A percentile compares a stretch with the other conserved stretches of the same genome.
These are phyloP conservation scores for Debaryomyces psychrophilus DNA, from an alignment of 1,139 yeast genomes.

Conservation along the genomic window DNA sequence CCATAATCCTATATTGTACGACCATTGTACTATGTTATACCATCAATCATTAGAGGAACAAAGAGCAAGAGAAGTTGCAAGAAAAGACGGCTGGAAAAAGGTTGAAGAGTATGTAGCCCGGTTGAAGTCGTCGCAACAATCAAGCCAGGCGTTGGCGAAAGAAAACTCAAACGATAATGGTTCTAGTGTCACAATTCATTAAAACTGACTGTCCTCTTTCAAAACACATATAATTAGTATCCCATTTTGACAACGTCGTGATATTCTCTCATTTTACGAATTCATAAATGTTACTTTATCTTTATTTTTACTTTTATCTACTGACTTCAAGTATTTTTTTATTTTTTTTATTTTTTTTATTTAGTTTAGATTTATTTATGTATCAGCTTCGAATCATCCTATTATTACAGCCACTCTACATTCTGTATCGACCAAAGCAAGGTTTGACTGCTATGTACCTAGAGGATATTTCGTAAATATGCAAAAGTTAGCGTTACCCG, in stretches of 20 bases:
- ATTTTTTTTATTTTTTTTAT: constrained; percentile 4
- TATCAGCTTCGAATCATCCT: neutral
- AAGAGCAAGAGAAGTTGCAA: constrained; percentile 58
- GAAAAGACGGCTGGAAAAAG: constrained; percentile 76
- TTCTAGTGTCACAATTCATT: constrained; percentile 23
- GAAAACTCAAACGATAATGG: constrained; percentile 12
- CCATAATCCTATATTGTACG: constrained; percentile 87
- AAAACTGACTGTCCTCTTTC: neutral
- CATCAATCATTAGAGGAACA: constrained; percentile 74
- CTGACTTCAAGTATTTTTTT: neutral
- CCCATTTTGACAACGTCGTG: neutral
- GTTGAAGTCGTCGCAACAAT: constrained; percentile 14
- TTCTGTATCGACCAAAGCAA: neutral
- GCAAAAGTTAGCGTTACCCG: neutral
- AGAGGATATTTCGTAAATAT: neutral
- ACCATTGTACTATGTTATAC: constrained; percentile 86
- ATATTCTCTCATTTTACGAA: constrained; percentile 3
- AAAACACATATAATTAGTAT: neutral
- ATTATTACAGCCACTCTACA: neutral
- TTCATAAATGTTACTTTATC: constrained; percentile 2
- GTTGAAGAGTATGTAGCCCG: constrained; percentile 62
- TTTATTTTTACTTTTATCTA: constrained; percentile 2
- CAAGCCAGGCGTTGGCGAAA: neutral
- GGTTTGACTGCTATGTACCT: neutral
- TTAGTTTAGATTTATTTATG: constrained; percentile 8